phyloP scores from a whole-genome alignment of 352 stramenopile genomes.

The Phytophthora syringae region DNA sequence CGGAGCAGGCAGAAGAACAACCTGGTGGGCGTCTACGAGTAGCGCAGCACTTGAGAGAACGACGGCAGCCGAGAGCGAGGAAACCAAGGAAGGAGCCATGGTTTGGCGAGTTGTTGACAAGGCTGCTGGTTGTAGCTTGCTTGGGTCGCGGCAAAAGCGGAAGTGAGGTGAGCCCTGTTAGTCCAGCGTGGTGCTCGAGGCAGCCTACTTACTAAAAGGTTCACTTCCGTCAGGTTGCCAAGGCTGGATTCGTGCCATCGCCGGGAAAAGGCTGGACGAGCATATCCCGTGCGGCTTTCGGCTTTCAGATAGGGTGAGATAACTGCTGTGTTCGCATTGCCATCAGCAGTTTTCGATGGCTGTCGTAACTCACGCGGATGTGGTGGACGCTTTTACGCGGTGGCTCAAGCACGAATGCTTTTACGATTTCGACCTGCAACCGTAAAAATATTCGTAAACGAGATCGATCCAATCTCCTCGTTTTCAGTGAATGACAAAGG shows the following conservation, averaged over 20 bases:
- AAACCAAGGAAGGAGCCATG: conserved; percentile 27
- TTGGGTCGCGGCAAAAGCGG: conserved; percentile 10
- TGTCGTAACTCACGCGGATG: neutral
- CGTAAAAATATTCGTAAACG: no score
- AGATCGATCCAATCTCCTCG: no score
- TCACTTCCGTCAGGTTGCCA: conserved; percentile 4
- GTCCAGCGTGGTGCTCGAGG: conserved; percentile 7
- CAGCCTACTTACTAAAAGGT: conserved; percentile 15
- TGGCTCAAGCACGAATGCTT: neutral
- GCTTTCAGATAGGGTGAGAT: conserved; percentile 32
- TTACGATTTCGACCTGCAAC: no score
- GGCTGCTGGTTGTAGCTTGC: conserved; percentile 6
- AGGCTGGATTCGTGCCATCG: conserved; percentile 5
- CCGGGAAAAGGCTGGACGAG: conserved; percentile 32
- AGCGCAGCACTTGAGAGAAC: conserved; percentile 31
- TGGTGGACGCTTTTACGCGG: conserved; percentile 3
- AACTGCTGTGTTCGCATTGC: conserved; percentile 23
- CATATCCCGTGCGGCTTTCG: conserved; percentile 20
- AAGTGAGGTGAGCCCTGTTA: conserved; percentile 18
- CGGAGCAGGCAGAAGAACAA: conserved; percentile 44
- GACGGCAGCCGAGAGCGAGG: conserved; percentile 24
- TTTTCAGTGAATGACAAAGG: no score
- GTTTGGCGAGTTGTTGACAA: neutral
- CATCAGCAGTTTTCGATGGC: neutral
- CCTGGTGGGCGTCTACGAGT: conserved; percentile 38